A percentile compares a stretch with the other conserved stretches of the same genome.
phyloP scores from a whole-genome alignment of 2,329 filamentous ascomycete species.

The Fusarium sp. region DNA sequence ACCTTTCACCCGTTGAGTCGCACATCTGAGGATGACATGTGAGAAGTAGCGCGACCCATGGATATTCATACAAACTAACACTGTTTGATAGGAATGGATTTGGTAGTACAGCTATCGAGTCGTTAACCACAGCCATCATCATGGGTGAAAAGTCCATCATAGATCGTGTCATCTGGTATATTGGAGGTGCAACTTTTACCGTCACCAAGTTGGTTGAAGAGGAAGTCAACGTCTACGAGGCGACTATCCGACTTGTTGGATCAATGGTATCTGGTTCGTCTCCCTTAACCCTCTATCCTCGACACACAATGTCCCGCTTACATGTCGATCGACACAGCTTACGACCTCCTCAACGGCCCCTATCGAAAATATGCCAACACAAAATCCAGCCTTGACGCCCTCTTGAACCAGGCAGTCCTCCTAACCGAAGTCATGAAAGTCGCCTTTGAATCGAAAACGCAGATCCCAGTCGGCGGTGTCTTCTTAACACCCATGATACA shows the following conservation, averaged over 20 bases:
- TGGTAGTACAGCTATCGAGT: slow-evolving; percentile 86
- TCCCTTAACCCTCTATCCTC: background rate
- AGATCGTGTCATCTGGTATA: slow-evolving; percentile 75
- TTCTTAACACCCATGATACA: slow-evolving; percentile 64
- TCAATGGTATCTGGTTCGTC: slow-evolving; percentile 77
- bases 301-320: background rate
- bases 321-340: slow-evolving; percentile 56
- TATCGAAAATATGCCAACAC: slow-evolving; percentile 60
- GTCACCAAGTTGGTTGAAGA: slow-evolving; percentile 55
- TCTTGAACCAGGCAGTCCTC: slow-evolving; percentile 74
- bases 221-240: slow-evolving; percentile 83
- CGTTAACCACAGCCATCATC: slow-evolving; percentile 80
- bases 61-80: background rate
- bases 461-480: slow-evolving; percentile 78
- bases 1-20: slow-evolving; percentile 77
- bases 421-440: slow-evolving; percentile 80
- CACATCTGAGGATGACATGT: slow-evolving; percentile 75
- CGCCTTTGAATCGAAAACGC: slow-evolving; percentile 80
- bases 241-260: slow-evolving; percentile 87
- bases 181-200: slow-evolving; percentile 77
- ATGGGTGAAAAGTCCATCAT: slow-evolving; percentile 78
- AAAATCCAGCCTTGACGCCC: slow-evolving; percentile 58
- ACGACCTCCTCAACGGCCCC: slow-evolving; percentile 78
- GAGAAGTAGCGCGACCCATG: slow-evolving; percentile 36
- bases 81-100: slow-evolving; percentile 73